Evolutionary conservation across 768 basidiomycete genomes (phyloP).

Genomic region (Agaricus blazei): DNA sequence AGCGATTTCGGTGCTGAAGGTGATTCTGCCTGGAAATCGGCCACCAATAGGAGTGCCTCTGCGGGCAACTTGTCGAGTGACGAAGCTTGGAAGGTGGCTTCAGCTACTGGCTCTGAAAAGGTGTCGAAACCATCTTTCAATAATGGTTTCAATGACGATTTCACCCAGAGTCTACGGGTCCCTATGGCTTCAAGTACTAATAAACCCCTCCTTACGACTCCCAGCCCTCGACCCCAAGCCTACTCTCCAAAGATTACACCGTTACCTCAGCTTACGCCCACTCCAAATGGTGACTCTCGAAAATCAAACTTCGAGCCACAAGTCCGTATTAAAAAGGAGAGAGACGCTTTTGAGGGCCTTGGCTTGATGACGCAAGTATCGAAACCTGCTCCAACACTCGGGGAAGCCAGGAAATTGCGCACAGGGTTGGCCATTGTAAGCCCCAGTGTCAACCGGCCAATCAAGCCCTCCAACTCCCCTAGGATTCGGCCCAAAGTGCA

Average conservation of each 20-base stretch:
- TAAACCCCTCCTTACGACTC: slow-evolving; percentile 18
- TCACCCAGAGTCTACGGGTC: slow-evolving; percentile 51
- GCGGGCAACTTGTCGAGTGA: slow-evolving; percentile 17
- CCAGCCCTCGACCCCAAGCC: slow-evolving; percentile 14
- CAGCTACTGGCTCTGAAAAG: slow-evolving; percentile 1
- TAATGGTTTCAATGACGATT: slow-evolving; percentile 65
- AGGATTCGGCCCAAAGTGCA: slow-evolving; percentile 5
- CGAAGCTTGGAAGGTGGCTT: slow-evolving; percentile 36
- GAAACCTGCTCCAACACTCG: slow-evolving; percentile 60
- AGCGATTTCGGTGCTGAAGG: slow-evolving; percentile 29
- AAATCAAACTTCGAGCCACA: slow-evolving; percentile 5
- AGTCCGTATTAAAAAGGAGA: slow-evolving; percentile 25
- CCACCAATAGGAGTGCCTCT: background rate
- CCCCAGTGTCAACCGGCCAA: slow-evolving; percentile 20
- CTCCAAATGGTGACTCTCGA: background rate
- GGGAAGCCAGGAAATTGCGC: slow-evolving; percentile 66
- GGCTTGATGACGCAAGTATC: slow-evolving; percentile 42
- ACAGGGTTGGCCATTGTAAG: slow-evolving; percentile 63
- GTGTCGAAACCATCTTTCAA: slow-evolving; percentile 1
- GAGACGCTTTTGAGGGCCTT: slow-evolving; percentile 79
- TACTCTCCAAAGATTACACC: slow-evolving; percentile 15
- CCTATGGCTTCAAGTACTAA: slow-evolving; percentile 33
- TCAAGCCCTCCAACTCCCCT: slow-evolving; percentile 16
- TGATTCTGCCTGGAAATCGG: slow-evolving; percentile 8
- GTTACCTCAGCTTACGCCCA: slow-evolving; percentile 12